Evolutionary conservation across 1,284 basidiomycete genomes (phyloP), one percentile per base, ranked within the genome.

Genomic region (Ustilago hordei): DNA sequence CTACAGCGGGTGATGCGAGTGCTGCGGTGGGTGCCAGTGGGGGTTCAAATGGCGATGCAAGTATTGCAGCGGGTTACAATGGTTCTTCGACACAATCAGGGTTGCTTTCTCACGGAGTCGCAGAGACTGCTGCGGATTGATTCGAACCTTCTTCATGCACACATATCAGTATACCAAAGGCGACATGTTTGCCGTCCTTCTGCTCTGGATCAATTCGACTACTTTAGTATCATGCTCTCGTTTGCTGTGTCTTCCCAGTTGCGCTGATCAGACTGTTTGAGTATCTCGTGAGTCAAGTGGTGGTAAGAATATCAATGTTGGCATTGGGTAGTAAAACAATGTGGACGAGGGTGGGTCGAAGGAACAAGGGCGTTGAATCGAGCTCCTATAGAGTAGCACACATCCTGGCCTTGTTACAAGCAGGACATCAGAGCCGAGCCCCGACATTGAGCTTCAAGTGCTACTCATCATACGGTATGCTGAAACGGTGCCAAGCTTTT

Each of bases 401-500:
- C 4, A n/a, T 45, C 43, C 7, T 19, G 23, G 23, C 23, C 3
- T 28, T 28, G 23, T 45, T 45, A 15, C 4, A 28, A 48, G 45
- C n/a, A 9, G 7, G 45, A 48, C 23, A 19, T 48, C 45, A 48
- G n/a, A 31, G 19, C 9, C 4, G n/a, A 23, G 45, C n/a, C 23
- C 23, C 23, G 23, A 32, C 11, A 28, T 28, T 32, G 23, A 50
- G 23, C 48, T 19, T 6, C 23, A 3, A 45, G n/a, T 13, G 6
- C 28, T 50, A 2, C 23, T 28, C 48, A 17, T 50, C 48, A 32
- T 50, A 32, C 6, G n/a, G 28, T 8, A 8, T 8, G 43, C n/a
- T 31, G n/a, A 13, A 28, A 28, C 8, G 48, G 15, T 28, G 48
- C 48, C 48, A 50, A 50, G 23, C 28, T 31, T 39, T 78, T 82